phyloP scores from a whole-genome alignment of 75 land plant genomes.

The Cryptomeria japonica region DNA sequence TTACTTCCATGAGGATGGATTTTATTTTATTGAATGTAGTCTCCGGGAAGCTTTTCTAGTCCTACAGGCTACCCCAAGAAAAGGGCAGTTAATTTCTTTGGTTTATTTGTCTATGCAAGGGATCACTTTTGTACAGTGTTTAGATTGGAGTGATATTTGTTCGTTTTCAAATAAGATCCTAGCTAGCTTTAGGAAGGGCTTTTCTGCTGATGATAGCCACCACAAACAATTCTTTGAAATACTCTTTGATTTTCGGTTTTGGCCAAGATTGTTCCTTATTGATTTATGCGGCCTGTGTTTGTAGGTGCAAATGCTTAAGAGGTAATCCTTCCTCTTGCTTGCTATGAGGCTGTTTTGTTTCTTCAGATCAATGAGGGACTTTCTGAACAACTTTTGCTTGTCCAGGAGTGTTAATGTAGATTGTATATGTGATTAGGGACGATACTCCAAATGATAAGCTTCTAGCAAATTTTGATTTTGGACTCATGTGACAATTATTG shows the following conservation, averaged over 20 bases:
- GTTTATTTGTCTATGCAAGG: constrained; percentile 7
- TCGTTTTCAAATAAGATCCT: constrained; percentile 10
- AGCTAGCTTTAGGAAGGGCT: constrained; percentile 10
- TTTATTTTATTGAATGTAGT: neutral
- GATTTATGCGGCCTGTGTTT: constrained; percentile 7
- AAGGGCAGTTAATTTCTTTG: constrained; percentile 1
- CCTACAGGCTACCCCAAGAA: neutral
- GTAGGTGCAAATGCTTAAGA: constrained; percentile 6
- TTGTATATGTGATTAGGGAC: constrained; percentile 10
- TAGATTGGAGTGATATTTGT: constrained; percentile 12
- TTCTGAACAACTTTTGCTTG: constrained; percentile 9
- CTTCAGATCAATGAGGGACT: neutral
- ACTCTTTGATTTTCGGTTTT: neutral
- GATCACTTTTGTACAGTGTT: constrained; percentile 11
- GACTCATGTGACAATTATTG: neutral
- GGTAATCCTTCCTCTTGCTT: constrained; percentile 11
- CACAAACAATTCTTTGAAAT: constrained; percentile 9
- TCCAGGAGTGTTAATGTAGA: constrained; percentile 4
- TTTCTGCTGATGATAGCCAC: constrained; percentile 1
- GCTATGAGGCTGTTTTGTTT: constrained; percentile 5
- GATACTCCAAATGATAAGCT: constrained; percentile 3
- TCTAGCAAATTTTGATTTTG: neutral
- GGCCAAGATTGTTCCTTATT: neutral
- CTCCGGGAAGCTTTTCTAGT: neutral
- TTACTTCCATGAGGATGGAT: constrained; percentile 6